Evolutionary conservation across 2,329 filamentous ascomycete genomes (phyloP), one percentile per base, ranked within the genome.

Genomic region (Epichloe hybrida): DNA sequence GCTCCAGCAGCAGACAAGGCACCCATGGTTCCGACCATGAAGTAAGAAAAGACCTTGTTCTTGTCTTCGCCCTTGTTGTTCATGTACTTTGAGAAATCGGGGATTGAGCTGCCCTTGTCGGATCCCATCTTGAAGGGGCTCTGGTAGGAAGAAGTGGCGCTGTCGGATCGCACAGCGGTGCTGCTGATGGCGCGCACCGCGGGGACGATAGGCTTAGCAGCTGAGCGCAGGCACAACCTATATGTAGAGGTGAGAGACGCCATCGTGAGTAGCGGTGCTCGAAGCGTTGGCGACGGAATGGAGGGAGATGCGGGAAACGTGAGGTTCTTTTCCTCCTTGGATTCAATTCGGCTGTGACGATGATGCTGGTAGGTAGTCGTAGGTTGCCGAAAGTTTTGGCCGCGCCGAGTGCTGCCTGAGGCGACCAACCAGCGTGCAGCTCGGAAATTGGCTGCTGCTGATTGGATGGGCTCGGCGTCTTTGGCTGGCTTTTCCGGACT

Each of bases 1-100:
- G 91, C 93, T 66, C 91, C 91, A 59, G 93, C 86, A 53, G 91
- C 91, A 58, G 86, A 83, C 68, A 97, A 78, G 64, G 93, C 85
- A 67, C 93, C 93, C 79, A 98, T 85, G 51, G 88, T 84, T 63
- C 93, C 93, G 59, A 95, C 93, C 88, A 97, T 95, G 74, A 98
- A 97, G 80, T 98, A 98, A 64, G 84, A 83, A 71, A 95, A 93
- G 61, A 95, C 75, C 76, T 90, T 85, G 74, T 95, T 95, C 64
- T 76, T 76, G 59, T 74, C 78, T 69, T 84, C 76, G 61, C 73
- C 72, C 58, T 74, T 73, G 67, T 81, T 83, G 71, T 80, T 84
- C 72, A 83, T 76, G 76, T 98, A 98, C 69, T 89, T 84, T 69
- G 80, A 80, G 72, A 95, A 97, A 73, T 86, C 83, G 60, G 93